Conservation (phyloP, 805 yeast genomes). For the Metschnikowia similis region DNA sequence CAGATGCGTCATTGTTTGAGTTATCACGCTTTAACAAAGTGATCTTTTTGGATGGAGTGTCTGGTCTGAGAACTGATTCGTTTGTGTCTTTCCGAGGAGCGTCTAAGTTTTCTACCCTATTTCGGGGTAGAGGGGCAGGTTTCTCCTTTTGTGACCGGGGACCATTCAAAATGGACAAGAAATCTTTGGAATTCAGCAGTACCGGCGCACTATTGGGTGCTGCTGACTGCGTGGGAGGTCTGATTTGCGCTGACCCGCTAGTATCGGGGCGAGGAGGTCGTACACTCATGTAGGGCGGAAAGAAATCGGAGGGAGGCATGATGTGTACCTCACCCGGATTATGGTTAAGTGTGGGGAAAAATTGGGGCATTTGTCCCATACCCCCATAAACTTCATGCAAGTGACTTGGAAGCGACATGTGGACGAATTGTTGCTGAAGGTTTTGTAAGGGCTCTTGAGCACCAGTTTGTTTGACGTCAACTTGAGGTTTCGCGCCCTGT, state of each 20-base stretch:
- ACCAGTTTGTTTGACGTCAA: background rate
- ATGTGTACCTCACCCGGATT: conserved; percentile 9
- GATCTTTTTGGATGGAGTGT: conserved; percentile 14
- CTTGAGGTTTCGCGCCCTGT: conserved; percentile 28
- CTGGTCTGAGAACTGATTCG: background rate
- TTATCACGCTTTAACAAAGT: conserved; percentile 15
- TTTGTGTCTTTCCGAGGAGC: background rate
- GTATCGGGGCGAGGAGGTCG: background rate
- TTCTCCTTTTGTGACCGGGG: background rate
- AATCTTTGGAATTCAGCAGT: conserved; percentile 5
- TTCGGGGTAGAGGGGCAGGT: background rate
- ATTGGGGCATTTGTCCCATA: conserved; percentile 15
- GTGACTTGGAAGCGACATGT: conserved; percentile 31
- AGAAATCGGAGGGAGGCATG: conserved; percentile 14
- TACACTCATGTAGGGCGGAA: conserved; percentile 8
- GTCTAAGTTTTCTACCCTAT: background rate
- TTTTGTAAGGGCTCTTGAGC: background rate
- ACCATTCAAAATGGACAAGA: conserved; percentile 9
- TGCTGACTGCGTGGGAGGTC: background rate
- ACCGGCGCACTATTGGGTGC: background rate
- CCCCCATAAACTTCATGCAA: conserved; percentile 22
- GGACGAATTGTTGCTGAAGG: conserved; percentile 17
- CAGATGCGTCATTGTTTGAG: conserved; percentile 11
- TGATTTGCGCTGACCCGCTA: background rate
- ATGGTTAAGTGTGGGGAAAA: conserved; percentile 9